Conservation (phyloP, 352 stramenopile genomes). For the Pythium plurisporium region DNA sequence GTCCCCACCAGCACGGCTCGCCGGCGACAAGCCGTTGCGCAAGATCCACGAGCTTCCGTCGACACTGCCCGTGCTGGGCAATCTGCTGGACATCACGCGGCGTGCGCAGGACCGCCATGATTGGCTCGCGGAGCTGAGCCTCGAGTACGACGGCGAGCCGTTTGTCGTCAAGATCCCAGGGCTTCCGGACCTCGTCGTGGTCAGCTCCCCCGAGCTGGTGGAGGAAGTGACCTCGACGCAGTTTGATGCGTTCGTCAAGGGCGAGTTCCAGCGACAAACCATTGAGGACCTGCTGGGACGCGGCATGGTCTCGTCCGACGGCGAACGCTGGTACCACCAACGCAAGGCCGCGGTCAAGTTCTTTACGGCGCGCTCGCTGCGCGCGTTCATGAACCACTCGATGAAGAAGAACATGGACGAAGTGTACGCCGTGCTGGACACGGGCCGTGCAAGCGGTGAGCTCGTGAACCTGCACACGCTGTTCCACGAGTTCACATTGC, state of each 20-base stretch:
- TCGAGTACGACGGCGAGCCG: constrained; percentile 11
- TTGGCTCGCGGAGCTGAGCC: constrained; percentile 28
- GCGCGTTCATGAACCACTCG: constrained; percentile 15
- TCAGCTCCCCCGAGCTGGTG: constrained; percentile 18
- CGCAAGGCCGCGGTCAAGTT: constrained; percentile 25
- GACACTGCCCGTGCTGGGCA: constrained; percentile 33
- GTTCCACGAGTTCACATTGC: constrained; percentile 45
- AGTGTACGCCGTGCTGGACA: constrained; percentile 11
- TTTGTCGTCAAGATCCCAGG: constrained; percentile 21
- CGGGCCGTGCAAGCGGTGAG: not conserved
- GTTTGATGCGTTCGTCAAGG: constrained; percentile 31
- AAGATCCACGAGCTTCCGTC: not conserved
- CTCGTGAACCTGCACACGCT: constrained; percentile 21
- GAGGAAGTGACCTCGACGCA: constrained; percentile 30
- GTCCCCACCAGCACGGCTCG: too few species aligned
- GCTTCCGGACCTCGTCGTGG: constrained; percentile 8
- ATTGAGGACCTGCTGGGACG: constrained; percentile 21
- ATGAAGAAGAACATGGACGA: constrained; percentile 15
- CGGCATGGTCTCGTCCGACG: constrained; percentile 22
- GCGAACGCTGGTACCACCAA: constrained; percentile 26
- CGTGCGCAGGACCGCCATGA: constrained; percentile 35
- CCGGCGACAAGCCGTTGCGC: too few species aligned
- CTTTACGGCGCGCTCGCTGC: constrained; percentile 27
- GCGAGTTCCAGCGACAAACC: constrained; percentile 9
- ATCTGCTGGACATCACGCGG: constrained; percentile 26